Evolutionary conservation across 2,329 filamentous ascomycete genomes (phyloP), one percentile per base, ranked within the genome.

Genomic region (Ilyonectria sp.): DNA sequence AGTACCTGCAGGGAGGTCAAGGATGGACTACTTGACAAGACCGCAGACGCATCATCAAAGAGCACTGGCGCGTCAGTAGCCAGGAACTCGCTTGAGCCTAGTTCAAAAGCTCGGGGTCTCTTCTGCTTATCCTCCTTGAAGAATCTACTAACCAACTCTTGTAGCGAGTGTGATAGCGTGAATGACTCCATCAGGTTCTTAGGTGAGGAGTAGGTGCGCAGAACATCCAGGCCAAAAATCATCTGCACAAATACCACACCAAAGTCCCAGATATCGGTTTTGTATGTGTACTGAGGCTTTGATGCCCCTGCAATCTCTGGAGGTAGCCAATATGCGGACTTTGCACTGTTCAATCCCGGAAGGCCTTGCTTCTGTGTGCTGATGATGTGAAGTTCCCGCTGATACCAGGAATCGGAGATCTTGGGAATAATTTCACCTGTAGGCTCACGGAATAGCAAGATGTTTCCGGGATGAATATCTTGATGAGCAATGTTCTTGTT

Each of bases 231-330:
- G 2, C 96, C 96, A 78, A 98, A 95, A 4, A 96, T 88, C 94
- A 98, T 98, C 79, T 99, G 95, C 44, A 97, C 81, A 74, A 98
- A 93, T 6, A 98, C 89, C 33, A 98, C 90, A 5, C 96, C 96
- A 75, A 99, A 90, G 72, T 98, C 93, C 96, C 96, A 99, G 9
- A 98, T 89, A 78, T 98, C 96, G 0, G 94, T 94, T 79, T 97
- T 97, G 75, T 88, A 88, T 1, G 88, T 90, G 82, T 92, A 86
- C 79, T 92, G 85, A 33, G 86, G 86, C 31, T 88, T 91, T 66
- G 87, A 89, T 1, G 85, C 86, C 53, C 83, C 87, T 33, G 89
- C 87, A 57, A 94, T 86, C 80, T 97, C 94, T 1, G 94, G 93
- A 1, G 95, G 90, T 7, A 93, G 81, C 95, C 95, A 97, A 71